Conservation (phyloP, 2,329 filamentous ascomycete species). For the Boeremia exigua region DNA sequence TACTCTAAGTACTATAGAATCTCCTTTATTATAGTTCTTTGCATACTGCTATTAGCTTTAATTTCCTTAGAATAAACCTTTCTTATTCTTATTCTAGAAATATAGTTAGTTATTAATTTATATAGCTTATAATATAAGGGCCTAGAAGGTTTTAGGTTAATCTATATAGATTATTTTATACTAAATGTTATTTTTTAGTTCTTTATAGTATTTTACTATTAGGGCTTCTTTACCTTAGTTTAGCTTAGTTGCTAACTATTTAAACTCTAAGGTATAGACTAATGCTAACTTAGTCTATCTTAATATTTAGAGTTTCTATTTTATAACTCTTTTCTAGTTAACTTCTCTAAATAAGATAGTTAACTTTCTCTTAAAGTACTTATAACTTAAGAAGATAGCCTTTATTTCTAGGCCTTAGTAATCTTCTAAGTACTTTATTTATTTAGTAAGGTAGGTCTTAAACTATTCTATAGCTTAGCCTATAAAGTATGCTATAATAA, state of each 20-base stretch:
- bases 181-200: background rate
- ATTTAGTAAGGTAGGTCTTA: background rate
- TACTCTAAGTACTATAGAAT: background rate
- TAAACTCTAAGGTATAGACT: background rate
- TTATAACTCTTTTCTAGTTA: background rate
- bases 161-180: too few species aligned
- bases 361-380: background rate
- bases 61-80: background rate
- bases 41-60: background rate
- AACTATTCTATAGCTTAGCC: too few species aligned
- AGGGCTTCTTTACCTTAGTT: background rate
- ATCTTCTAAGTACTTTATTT: background rate
- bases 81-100: background rate
- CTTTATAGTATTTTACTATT: background rate
- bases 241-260: background rate
- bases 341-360: background rate
- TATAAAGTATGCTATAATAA: too few species aligned
- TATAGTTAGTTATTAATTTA: background rate
- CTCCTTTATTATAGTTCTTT: background rate
- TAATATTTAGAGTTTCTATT: background rate
- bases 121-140: background rate
- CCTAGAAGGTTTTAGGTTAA: background rate
- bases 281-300: background rate
- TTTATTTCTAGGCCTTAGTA: background rate
- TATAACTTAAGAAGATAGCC: background rate